These are phyloP conservation scores for Lecanoromycetidae sp. DNA, from an alignment of 2,329 filamentous ascomycete species.

Conservation along the genomic window DNA sequence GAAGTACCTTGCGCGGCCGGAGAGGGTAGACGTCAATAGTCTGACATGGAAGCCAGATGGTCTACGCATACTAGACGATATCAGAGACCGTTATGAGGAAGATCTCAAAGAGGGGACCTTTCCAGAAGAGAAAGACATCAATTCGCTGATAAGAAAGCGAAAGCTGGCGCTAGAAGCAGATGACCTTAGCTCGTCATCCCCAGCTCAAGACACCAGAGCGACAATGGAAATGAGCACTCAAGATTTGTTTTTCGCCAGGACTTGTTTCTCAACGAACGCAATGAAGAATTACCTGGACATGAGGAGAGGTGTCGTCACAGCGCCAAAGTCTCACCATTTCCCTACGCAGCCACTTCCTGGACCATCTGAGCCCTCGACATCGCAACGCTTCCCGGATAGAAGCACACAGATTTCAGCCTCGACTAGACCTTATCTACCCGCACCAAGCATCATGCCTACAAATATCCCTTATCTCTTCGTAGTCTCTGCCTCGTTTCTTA, in stretches of 20 bases:
- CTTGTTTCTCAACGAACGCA: slow-evolving; percentile 32
- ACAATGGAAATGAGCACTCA: slow-evolving; percentile 2
- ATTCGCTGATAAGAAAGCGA: slow-evolving; percentile 30
- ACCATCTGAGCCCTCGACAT: background rate
- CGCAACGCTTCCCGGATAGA: background rate
- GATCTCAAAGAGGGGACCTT: slow-evolving; percentile 25
- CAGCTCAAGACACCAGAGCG: background rate
- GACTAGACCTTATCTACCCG: background rate
- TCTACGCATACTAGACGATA: slow-evolving; percentile 34
- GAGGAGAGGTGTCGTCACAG: slow-evolving; percentile 27
- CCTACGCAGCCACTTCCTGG: background rate
- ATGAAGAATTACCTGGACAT: slow-evolving; percentile 41
- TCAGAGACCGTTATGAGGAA: slow-evolving; percentile 28
- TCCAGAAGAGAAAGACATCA: slow-evolving; percentile 24
- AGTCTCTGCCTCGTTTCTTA: slow-evolving; percentile 36
- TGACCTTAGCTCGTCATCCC: background rate
- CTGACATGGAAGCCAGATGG: slow-evolving; percentile 39
- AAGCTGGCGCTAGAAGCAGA: slow-evolving; percentile 23
- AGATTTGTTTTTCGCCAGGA: slow-evolving; percentile 13
- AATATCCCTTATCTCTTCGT: slow-evolving; percentile 31
- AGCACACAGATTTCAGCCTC: background rate
- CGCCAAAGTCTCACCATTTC: slow-evolving; percentile 17
- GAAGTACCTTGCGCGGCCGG: slow-evolving; percentile 26
- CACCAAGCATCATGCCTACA: slow-evolving; percentile 13
- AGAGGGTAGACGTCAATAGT: slow-evolving; percentile 29